A percentile compares a stretch with the other conserved stretches of the same genome.
These are phyloP conservation scores for Didymella sp. DNA, from an alignment of 2,329 filamentous ascomycete species.

Conservation along the genomic window DNA sequence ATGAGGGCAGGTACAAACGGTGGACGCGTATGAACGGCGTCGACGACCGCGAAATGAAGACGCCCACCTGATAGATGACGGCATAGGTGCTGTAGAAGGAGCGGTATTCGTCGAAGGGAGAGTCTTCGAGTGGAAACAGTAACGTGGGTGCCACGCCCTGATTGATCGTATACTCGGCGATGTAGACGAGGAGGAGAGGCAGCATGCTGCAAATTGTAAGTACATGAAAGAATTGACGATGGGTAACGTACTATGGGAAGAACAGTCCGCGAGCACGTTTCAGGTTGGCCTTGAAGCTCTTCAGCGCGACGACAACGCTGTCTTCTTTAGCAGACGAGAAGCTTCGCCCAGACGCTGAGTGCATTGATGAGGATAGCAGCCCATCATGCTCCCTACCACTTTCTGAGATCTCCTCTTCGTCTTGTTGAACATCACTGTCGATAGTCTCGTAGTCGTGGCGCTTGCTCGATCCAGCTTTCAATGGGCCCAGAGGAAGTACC, in stretches of 20 bases:
- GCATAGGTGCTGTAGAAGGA: conserved; percentile 95
- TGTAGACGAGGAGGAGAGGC: conserved; percentile 87
- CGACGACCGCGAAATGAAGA: conserved; percentile 92
- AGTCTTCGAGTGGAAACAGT: conserved; percentile 77
- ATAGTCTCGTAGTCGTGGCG: conserved; percentile 63
- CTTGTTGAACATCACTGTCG: conserved; percentile 49
- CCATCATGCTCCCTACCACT: conserved; percentile 41
- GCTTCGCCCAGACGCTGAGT: conserved; percentile 41
- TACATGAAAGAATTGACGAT: too few relatives aligned
- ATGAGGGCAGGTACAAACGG: conserved; percentile 78
- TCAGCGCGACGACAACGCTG: conserved; percentile 24
- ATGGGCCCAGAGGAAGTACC: conserved; percentile 72
- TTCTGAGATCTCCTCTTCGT: conserved; percentile 28
- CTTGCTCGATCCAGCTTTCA: conserved; percentile 58
- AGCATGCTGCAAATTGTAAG: conserved; percentile 68
- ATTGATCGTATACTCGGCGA: conserved; percentile 97
- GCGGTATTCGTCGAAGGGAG: conserved; percentile 81
- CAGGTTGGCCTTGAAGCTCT: conserved; percentile 61
- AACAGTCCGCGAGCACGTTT: conserved; percentile 73
- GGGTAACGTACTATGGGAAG: conserved; percentile 64
- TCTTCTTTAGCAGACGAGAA: conserved; percentile 28
- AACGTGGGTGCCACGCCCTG: conserved; percentile 90
- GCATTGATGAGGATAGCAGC: conserved; percentile 43
- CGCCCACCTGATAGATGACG: conserved; percentile 92
- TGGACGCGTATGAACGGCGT: conserved; percentile 86